Conservation (phyloP, 192 early-diverging fungal species). For the Phlyctochytrium bullatum region DNA sequence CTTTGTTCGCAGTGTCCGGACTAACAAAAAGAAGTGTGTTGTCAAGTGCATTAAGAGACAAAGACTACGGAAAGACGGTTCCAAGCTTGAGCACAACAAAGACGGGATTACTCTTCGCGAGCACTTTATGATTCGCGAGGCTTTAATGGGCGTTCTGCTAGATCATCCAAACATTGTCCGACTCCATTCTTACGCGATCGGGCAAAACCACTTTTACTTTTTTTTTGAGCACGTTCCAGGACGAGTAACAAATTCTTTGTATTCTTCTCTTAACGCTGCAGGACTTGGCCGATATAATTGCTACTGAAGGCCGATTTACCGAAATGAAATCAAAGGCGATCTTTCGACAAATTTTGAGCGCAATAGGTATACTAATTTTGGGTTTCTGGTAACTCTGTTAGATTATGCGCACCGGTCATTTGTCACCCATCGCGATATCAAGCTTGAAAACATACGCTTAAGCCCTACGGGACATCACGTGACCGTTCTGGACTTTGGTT, state of each 20-base stretch:
- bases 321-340: constrained; percentile 19
- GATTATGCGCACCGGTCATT: constrained; percentile 34
- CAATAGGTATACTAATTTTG: constrained; percentile 18
- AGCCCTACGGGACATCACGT: constrained; percentile 11
- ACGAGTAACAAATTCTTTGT: constrained; percentile 11
- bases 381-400: constrained; percentile 1
- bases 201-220: constrained; percentile 44
- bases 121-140: constrained; percentile 44
- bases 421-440: constrained; percentile 43
- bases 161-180: constrained; percentile 38
- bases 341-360: constrained; percentile 33
- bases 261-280: neutral
- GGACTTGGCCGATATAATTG: constrained; percentile 41
- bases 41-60: constrained; percentile 37
- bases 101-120: constrained; percentile 32
- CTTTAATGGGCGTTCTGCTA: constrained; percentile 27
- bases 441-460: constrained; percentile 43
- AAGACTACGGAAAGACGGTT: neutral
- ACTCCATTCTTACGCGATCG: constrained; percentile 30
- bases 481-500: constrained; percentile 39
- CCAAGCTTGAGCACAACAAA: constrained; percentile 12
- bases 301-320: constrained; percentile 23
- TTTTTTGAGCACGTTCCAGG: constrained; percentile 41
- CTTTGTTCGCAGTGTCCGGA: no score
- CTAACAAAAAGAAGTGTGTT: constrained; percentile 31